phyloP scores from a whole-genome alignment of 2,329 filamentous ascomycete genomes.

The Trichophyton benhamiae region DNA sequence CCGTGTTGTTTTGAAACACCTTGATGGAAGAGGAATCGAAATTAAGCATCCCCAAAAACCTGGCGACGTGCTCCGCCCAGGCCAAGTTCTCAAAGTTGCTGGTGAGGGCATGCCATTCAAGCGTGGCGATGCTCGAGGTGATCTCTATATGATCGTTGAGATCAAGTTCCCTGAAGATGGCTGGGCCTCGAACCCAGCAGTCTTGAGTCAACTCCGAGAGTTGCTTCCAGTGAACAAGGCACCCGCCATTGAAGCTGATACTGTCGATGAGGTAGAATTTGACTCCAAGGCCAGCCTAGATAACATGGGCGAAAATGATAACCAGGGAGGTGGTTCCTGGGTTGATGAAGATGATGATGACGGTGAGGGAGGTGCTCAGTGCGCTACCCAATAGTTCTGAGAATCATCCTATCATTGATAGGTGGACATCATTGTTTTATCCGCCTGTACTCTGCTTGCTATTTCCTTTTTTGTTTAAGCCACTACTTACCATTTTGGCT shows the following conservation, averaged over 20 bases:
- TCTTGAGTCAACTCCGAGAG: slow-evolving; percentile 58
- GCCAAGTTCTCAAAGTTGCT: slow-evolving; percentile 69
- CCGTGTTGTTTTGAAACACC: slow-evolving; percentile 76
- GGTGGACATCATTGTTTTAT: background rate
- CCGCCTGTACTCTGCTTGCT: background rate
- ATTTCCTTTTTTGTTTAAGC: background rate
- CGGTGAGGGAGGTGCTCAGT: slow-evolving; percentile 29
- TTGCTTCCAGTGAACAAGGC: slow-evolving; percentile 55
- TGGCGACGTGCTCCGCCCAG: slow-evolving; percentile 70
- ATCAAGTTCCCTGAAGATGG: slow-evolving; percentile 79
- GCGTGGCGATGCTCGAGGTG: slow-evolving; percentile 68
- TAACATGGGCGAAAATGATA: slow-evolving; percentile 42
- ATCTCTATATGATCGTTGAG: slow-evolving; percentile 75
- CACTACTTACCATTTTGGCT: background rate
- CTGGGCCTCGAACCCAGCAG: slow-evolving; percentile 63
- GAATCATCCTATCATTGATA: background rate
- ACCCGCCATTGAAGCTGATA: slow-evolving; percentile 53
- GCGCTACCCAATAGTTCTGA: slow-evolving; percentile 34
- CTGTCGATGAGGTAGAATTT: slow-evolving; percentile 77
- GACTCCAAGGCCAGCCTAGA: slow-evolving; percentile 75
- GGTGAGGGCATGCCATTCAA: slow-evolving; percentile 95
- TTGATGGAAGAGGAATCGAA: slow-evolving; percentile 83
- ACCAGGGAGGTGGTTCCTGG: slow-evolving; percentile 33
- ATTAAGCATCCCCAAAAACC: slow-evolving; percentile 62
- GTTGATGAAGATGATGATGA: slow-evolving; percentile 39